Evolutionary conservation across 495 filamentous ascomycete species (phyloP).

Genomic region (Talaromyces trachyspermus): DNA sequence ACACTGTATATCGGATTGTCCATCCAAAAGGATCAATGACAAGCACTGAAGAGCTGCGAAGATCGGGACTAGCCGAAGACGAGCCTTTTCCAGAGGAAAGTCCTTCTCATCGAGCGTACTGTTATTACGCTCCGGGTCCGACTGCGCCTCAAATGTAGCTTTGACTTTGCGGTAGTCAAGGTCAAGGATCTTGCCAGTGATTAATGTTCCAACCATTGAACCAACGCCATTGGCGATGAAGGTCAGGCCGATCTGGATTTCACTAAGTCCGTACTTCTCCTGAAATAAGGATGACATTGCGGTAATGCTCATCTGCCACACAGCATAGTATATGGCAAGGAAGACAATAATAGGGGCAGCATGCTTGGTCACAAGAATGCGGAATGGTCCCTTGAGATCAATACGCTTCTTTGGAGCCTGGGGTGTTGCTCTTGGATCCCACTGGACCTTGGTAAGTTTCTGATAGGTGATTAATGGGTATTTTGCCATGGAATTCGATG

Average conservation of each 20-base stretch:
- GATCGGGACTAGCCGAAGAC: constrained; percentile 34
- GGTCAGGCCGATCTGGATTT: constrained; percentile 42
- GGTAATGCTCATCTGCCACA: constrained; percentile 52
- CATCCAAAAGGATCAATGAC: constrained; percentile 50
- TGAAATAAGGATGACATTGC: constrained; percentile 45
- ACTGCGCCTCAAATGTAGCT: constrained; percentile 17
- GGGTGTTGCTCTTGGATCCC: background rate
- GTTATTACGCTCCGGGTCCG: constrained; percentile 6
- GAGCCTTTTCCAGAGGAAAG: constrained; percentile 44
- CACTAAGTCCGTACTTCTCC: constrained; percentile 30
- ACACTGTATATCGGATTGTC: constrained; percentile 44
- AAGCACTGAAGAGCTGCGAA: constrained; percentile 32
- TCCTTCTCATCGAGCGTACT: background rate
- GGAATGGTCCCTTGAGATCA: constrained; percentile 34
- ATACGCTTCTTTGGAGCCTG: constrained; percentile 20
- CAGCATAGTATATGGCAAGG: constrained; percentile 43
- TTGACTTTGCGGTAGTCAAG: constrained; percentile 32
- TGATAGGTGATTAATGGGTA: constrained; percentile 33
- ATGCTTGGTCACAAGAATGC: constrained; percentile 36
- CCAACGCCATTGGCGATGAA: constrained; percentile 47
- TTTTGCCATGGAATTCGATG: constrained; percentile 16
- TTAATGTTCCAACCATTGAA: constrained; percentile 41
- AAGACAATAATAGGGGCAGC: constrained; percentile 42
- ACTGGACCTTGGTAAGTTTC: constrained; percentile 17
- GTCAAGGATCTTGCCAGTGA: constrained; percentile 40